These are phyloP conservation scores for Ogataea paraovalis DNA, from an alignment of 805 yeast species.

Conservation along the genomic window DNA sequence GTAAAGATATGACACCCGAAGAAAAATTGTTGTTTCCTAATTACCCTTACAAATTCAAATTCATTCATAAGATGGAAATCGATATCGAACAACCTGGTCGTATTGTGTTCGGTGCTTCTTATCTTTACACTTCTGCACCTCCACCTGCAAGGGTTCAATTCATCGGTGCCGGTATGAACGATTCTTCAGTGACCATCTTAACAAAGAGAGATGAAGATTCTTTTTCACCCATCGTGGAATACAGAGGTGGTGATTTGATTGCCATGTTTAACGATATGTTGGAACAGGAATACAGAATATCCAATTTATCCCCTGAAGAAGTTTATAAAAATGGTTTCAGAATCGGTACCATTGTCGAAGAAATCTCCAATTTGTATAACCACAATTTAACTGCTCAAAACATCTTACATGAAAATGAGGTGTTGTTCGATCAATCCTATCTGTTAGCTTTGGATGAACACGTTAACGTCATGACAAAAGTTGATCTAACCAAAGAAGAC, in stretches of 20 bases:
- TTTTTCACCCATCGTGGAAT: slow-evolving; percentile 4
- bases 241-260: slow-evolving; percentile 10
- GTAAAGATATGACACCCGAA: slow-evolving; percentile 11
- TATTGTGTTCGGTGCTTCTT: slow-evolving; percentile 29
- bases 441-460: slow-evolving; percentile 10
- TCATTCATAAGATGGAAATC: slow-evolving; percentile 17
- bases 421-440: slow-evolving; percentile 18
- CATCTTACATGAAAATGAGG: slow-evolving; percentile 13
- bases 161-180: slow-evolving; percentile 27
- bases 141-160: slow-evolving; percentile 30
- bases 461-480: slow-evolving; percentile 9
- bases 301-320: slow-evolving; percentile 5
- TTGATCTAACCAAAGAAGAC: slow-evolving; percentile 18
- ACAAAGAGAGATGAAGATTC: slow-evolving; percentile 15
- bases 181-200: slow-evolving; percentile 27
- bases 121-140: slow-evolving; percentile 25
- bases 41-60: slow-evolving; percentile 19
- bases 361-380: slow-evolving; percentile 6
- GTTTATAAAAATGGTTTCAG: slow-evolving; percentile 20
- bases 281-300: slow-evolving; percentile 10
- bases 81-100: slow-evolving; percentile 22
- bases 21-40: slow-evolving; percentile 7
- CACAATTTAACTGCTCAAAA: slow-evolving; percentile 9
- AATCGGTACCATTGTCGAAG: slow-evolving; percentile 8
- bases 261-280: slow-evolving; percentile 15